Evolutionary conservation across 2,329 filamentous ascomycete species (phyloP).

Genomic region (Graphilbum ipis-grandicollis): DNA sequence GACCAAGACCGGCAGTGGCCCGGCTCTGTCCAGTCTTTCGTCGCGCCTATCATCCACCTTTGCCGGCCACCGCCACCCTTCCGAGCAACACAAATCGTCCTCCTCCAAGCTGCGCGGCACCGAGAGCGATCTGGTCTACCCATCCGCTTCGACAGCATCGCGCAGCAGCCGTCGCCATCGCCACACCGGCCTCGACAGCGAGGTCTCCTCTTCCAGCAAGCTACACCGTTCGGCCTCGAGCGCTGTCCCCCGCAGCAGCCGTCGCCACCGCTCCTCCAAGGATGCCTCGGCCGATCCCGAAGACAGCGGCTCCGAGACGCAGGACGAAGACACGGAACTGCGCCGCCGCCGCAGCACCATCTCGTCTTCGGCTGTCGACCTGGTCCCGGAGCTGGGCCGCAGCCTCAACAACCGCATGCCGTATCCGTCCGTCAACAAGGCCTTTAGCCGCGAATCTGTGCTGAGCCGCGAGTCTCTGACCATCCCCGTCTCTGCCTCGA

Average conservation of each 20-base stretch:
- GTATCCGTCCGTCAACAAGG: constrained; percentile 76
- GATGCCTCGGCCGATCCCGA: neutral
- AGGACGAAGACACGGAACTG: neutral
- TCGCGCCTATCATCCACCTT: constrained; percentile 6
- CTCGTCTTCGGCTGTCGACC: constrained; percentile 14
- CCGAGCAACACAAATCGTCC: constrained; percentile 3
- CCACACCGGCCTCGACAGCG: constrained; percentile 3
- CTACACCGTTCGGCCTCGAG: neutral
- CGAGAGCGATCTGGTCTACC: constrained; percentile 8
- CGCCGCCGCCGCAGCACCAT: constrained; percentile 1
- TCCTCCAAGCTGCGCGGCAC: constrained; percentile 2
- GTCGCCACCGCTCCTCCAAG: neutral
- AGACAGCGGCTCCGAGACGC: neutral
- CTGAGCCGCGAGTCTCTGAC: constrained; percentile 39
- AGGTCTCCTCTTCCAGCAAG: neutral
- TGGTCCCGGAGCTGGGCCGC: constrained; percentile 28
- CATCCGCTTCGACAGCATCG: neutral
- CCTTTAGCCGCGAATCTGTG: constrained; percentile 75
- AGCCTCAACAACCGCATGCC: constrained; percentile 37
- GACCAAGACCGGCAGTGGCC: neutral
- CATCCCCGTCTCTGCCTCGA: constrained; percentile 1
- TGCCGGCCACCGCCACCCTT: constrained; percentile 1
- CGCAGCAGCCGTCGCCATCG: too few species aligned
- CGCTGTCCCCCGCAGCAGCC: neutral
- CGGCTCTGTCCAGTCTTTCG: neutral